These are phyloP conservation scores for Chrysoporthe austroafricana DNA, from an alignment of 2,329 filamentous ascomycete genomes.

Conservation along the genomic window DNA sequence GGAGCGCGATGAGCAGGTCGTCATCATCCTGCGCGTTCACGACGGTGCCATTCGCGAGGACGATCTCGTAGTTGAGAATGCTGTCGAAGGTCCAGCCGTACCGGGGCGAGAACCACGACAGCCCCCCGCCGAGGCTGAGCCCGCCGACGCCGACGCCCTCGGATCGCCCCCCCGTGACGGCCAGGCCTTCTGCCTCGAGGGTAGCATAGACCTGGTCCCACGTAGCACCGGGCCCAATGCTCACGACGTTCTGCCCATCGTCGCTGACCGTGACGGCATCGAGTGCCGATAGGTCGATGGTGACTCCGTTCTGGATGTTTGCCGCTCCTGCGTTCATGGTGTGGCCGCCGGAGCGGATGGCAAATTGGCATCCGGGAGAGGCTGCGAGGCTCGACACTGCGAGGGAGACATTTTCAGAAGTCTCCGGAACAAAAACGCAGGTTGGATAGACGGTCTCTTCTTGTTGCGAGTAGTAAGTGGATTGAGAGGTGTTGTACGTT, in stretches of 20 bases:
- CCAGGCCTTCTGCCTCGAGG: conserved; percentile 32
- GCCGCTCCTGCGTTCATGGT: not conserved
- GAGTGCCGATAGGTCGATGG: conserved; percentile 4
- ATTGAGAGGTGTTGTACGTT: not conserved
- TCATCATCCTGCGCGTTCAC: conserved; percentile 31
- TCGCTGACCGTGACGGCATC: conserved; percentile 1
- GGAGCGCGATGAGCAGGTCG: conserved; percentile 37
- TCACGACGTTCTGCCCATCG: conserved; percentile 35
- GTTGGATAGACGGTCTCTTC: conserved; percentile 1
- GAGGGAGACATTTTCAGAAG: not conserved
- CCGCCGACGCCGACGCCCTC: conserved; percentile 36
- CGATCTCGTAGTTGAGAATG: conserved; percentile 28
- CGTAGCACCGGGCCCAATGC: conserved; percentile 37
- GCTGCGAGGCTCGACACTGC: not conserved
- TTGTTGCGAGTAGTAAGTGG: not conserved
- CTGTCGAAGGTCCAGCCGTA: conserved; percentile 18
- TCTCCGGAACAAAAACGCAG: not conserved
- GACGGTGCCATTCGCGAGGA: conserved; percentile 35
- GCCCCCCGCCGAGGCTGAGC: conserved; percentile 37
- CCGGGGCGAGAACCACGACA: conserved; percentile 35
- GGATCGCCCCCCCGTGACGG: conserved; percentile 35
- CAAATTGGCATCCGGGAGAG: not conserved
- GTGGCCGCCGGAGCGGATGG: conserved; percentile 13
- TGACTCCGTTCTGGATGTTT: not conserved
- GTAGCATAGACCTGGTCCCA: conserved; percentile 37